Base-by-base conservation (phyloP, 192 early-diverging fungal genomes). In the Backusella luteola region DNA sequence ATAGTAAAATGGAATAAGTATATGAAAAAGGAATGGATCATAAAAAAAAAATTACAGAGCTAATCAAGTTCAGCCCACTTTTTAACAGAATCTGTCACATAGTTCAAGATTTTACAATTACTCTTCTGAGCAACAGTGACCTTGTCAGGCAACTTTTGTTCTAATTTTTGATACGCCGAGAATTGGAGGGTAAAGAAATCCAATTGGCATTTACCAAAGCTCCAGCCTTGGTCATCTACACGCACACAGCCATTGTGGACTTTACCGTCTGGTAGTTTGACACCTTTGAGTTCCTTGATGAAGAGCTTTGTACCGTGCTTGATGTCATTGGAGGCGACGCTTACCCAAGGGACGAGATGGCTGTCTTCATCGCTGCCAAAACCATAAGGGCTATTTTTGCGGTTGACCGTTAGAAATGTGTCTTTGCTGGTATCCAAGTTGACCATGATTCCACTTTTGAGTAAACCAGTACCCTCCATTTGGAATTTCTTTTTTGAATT, bases 171-270 rank as follows among this genome's bases (percentile, higher is more conserved):
- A 42, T 77, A 80, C 2, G 71, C 63, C 1, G 74, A 35, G 8
- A 36, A 80, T 38, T 76, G 66, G 0, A 79, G 34, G 7, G 76
- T 73, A 74, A 79, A 83, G 72, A 79, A 79, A 66, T 83, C 81
- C 4, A 83, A 21, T 59, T 83, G 81, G 69, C 78, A 83, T 29
- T 67, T 66, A 59, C 46, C 34, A 56, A 83, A 80, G 19, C 78
- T 79, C 75, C 76, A 80, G 2, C 81, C 80, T 59, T 56, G 8
- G 69, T 86, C 85, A 73, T 84, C 85, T 0, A 82, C 82, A 32
- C 73, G 69, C 34, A 84, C 74, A 73, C 85, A 86, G 32, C 85
- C 85, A 66, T 86, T 86, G 66, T 86, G 85, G 1, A 4, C 70
- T 46, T 77, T 69, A n/a, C 80, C 85, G 29, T 83, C 66, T 12